Evolutionary conservation across 306 rosid genomes (phyloP).

Genomic region (Gillenia trifoliata): DNA sequence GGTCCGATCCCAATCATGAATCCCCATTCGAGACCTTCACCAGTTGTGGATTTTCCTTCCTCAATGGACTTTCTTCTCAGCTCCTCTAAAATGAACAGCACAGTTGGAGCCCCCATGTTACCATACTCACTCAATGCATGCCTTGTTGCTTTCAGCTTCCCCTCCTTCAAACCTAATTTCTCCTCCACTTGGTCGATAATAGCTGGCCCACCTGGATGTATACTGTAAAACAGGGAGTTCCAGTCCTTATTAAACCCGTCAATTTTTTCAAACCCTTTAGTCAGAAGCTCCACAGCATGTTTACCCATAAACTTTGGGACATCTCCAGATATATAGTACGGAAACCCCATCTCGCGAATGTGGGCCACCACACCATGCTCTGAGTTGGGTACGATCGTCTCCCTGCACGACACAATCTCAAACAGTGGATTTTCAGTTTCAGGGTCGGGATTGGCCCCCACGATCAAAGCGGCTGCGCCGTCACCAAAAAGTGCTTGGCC

Average conservation of each 20-base stretch:
- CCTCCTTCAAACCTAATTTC: slow-evolving; percentile 16
- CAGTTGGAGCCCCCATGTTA: slow-evolving; percentile 32
- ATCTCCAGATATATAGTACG: slow-evolving; percentile 3
- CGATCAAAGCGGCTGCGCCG: slow-evolving; percentile 34
- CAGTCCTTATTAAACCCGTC: slow-evolving; percentile 23
- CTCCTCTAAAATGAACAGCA: slow-evolving; percentile 25
- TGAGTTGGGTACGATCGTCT: slow-evolving; percentile 23
- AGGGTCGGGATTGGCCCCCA: slow-evolving; percentile 21
- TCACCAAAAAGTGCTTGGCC: slow-evolving; percentile 42
- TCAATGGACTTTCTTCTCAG: slow-evolving; percentile 27
- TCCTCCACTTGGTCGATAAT: slow-evolving; percentile 25
- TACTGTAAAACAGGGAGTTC: slow-evolving; percentile 26
- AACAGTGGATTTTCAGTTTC: slow-evolving; percentile 19
- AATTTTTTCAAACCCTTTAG: slow-evolving; percentile 7
- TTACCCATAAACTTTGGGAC: slow-evolving; percentile 18
- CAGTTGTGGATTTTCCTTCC: slow-evolving; percentile 26
- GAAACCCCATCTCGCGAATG: slow-evolving; percentile 34
- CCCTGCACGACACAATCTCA: not conserved
- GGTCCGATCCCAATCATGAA: slow-evolving; percentile 28
- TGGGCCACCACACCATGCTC: slow-evolving; percentile 30
- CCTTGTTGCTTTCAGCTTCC: slow-evolving; percentile 27
- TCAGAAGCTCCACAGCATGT: slow-evolving; percentile 12
- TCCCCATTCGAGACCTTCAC: slow-evolving; percentile 38
- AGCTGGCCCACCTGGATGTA: slow-evolving; percentile 32
- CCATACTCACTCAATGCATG: slow-evolving; percentile 33